Evolutionary conservation across 2,329 filamentous ascomycete species (phyloP).

Genomic region (Cladosporium oxysporum): DNA sequence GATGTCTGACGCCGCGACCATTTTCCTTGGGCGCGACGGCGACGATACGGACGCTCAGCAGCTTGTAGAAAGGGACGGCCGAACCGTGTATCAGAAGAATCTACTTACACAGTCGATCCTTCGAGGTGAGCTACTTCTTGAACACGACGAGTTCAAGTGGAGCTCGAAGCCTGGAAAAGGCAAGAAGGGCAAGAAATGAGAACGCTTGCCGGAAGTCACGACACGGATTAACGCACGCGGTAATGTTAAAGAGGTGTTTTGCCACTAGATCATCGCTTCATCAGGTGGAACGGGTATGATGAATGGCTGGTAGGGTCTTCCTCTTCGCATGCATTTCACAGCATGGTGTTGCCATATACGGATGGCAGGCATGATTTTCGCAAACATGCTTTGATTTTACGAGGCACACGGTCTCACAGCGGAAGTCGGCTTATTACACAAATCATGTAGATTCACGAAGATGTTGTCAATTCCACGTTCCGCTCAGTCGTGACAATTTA

Average conservation of each 20-base stretch:
- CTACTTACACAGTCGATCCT: conserved; percentile 47
- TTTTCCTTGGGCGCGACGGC: conserved; percentile 43
- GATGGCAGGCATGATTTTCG: neutral
- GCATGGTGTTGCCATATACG: neutral
- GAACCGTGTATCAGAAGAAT: conserved; percentile 45
- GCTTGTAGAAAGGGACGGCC: conserved; percentile 38
- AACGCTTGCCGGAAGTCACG: neutral
- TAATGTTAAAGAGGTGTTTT: neutral
- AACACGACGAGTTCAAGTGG: conserved; percentile 39
- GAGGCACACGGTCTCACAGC: neutral
- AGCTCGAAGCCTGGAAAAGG: neutral
- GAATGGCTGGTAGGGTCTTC: neutral
- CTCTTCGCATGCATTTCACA: neutral
- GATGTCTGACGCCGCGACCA: conserved; percentile 21
- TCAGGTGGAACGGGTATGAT: neutral
- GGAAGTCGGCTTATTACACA: neutral
- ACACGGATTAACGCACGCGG: neutral
- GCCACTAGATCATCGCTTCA: neutral
- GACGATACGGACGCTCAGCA: conserved; percentile 40
- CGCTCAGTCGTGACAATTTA: neutral
- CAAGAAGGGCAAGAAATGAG: conserved; percentile 18
- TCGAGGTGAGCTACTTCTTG: conserved; percentile 43
- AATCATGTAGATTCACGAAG: neutral
- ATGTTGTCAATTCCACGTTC: neutral
- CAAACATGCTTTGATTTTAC: neutral